Percentiles rank a stretch among this genome's conserved stretches.
These are phyloP conservation scores for Physcomitrium patens DNA, from an alignment of 225 moss, liverwort and hornwort genomes.

Conservation along the genomic window DNA sequence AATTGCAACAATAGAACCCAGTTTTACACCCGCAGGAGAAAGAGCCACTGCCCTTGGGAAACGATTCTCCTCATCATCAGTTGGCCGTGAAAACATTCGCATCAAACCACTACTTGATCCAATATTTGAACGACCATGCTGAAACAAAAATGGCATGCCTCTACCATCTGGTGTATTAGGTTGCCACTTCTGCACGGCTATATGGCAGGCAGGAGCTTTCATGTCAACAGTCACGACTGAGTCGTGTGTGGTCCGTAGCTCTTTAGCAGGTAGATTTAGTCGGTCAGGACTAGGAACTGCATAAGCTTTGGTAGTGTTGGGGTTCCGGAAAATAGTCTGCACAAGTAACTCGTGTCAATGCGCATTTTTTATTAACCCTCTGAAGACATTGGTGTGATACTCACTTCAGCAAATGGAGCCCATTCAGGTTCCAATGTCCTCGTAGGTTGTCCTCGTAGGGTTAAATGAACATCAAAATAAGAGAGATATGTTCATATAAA, in stretches of 20 bases:
- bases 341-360: conserved; percentile 15
- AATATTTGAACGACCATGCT: conserved; percentile 68
- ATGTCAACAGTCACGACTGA: conserved; percentile 76
- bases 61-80: conserved; percentile 54
- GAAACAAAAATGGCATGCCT: conserved; percentile 82
- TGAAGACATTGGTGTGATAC: too few relatives aligned
- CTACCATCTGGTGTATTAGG: conserved; percentile 89
- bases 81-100: conserved; percentile 78
- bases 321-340: conserved; percentile 90
- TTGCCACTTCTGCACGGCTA: conserved; percentile 87
- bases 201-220: conserved; percentile 82
- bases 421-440: background rate
- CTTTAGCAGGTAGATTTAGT: conserved; percentile 79
- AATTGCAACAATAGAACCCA: conserved; percentile 64
- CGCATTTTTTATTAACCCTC: background rate
- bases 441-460: background rate
- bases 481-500: background rate
- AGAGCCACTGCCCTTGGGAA: conserved; percentile 76
- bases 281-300: conserved; percentile 77
- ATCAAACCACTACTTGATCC: conserved; percentile 72
- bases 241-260: conserved; percentile 70
- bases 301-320: conserved; percentile 78
- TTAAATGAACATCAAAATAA: conserved; percentile 7
- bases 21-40: conserved; percentile 60
- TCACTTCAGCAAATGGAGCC: too few relatives aligned